A percentile compares a stretch with the other conserved stretches of the same genome.
Evolutionary conservation across 257 asterid species (phyloP).

Genomic region (Scutellaria baicalensis): DNA sequence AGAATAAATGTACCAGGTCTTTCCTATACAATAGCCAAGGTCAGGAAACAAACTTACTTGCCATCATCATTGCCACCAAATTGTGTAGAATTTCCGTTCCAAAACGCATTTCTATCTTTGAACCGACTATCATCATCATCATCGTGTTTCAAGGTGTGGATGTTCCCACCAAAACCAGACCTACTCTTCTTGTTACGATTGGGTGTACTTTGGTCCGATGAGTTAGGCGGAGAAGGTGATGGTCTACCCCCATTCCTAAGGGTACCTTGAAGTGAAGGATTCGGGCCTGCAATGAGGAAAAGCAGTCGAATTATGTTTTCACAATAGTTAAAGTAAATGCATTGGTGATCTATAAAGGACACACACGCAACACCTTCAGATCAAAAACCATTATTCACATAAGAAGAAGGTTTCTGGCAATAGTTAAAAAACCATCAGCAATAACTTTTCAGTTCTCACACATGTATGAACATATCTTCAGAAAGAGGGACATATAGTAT

Average conservation of each 20-base stretch:
- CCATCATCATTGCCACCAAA: conserved; percentile 65
- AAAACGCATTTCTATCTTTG: conserved; percentile 58
- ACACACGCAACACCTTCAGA: background rate
- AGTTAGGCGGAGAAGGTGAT: conserved; percentile 19
- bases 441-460: too few relatives aligned
- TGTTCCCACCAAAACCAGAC: conserved; percentile 63
- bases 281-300: conserved; percentile 37
- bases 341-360: background rate
- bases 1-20: background rate
- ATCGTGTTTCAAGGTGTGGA: conserved; percentile 79
- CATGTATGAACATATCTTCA: background rate
- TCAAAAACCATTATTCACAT: too few relatives aligned
- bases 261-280: conserved; percentile 38
- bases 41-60: conserved; percentile 16
- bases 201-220: conserved; percentile 31
- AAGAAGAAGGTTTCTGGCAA: background rate
- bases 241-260: conserved; percentile 30
- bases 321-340: background rate
- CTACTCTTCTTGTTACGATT: conserved; percentile 27
- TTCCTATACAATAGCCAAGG: conserved; percentile 9
- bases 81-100: conserved; percentile 97
- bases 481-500: background rate
- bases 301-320: background rate
- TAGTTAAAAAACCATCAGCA: background rate
- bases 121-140: conserved; percentile 49